Conservation (phyloP, 371 early-diverging fungal genomes). For the Apophysomyces ossiformis region DNA sequence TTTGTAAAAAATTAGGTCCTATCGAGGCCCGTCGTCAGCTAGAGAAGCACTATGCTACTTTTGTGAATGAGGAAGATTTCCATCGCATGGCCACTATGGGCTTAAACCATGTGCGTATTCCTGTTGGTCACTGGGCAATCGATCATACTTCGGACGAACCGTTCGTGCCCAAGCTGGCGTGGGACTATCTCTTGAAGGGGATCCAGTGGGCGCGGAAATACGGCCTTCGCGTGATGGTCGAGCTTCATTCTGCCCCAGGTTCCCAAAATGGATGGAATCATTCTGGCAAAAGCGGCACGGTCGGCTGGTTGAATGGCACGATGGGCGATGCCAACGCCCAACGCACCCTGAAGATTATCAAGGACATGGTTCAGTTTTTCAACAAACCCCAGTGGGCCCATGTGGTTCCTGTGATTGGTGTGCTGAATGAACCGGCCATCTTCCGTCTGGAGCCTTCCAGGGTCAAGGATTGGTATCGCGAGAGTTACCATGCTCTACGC, state of each 20-base stretch:
- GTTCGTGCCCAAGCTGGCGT: slow-evolving; percentile 59
- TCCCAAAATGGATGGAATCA: slow-evolving; percentile 84
- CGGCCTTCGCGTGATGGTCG: slow-evolving; percentile 73
- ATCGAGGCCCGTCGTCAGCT: slow-evolving; percentile 56
- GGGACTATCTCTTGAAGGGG: slow-evolving; percentile 61
- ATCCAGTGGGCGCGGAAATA: slow-evolving; percentile 73
- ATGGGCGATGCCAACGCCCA: slow-evolving; percentile 38
- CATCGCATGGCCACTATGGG: slow-evolving; percentile 64
- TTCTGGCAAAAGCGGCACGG: slow-evolving; percentile 55
- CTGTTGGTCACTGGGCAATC: slow-evolving; percentile 79
- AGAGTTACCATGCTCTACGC: slow-evolving; percentile 38
- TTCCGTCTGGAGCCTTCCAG: slow-evolving; percentile 18
- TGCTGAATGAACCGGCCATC: slow-evolving; percentile 56
- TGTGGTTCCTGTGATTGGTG: slow-evolving; percentile 59
- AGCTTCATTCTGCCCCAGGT: slow-evolving; percentile 78
- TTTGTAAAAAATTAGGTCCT: slow-evolving; percentile 63
- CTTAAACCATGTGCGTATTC: slow-evolving; percentile 78
- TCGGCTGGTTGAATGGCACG: slow-evolving; percentile 57
- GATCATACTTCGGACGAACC: slow-evolving; percentile 48
- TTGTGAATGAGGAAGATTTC: slow-evolving; percentile 75
- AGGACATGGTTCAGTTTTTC: slow-evolving; percentile 44
- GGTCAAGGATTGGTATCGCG: slow-evolving; percentile 40
- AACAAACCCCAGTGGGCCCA: slow-evolving; percentile 53
- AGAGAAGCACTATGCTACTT: slow-evolving; percentile 64
- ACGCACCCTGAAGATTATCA: slow-evolving; percentile 36